Evolutionary conservation across 148 eudicot genomes (phyloP).

Genomic region (Cornus florida): DNA sequence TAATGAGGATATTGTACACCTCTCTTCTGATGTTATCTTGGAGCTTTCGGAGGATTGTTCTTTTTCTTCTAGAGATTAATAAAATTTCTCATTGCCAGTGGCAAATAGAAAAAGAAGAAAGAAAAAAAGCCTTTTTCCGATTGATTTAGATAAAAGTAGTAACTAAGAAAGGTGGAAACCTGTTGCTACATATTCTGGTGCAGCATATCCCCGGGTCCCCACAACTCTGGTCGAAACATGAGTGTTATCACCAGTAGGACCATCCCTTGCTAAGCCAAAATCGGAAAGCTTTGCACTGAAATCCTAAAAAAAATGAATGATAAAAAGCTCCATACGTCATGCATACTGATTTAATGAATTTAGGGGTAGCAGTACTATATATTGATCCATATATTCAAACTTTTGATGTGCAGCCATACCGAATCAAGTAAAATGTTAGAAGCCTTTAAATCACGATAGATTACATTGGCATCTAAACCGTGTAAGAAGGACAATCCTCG

Average conservation of each 20-base stretch:
- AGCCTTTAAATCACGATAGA: constrained; percentile 36
- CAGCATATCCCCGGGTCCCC: constrained; percentile 51
- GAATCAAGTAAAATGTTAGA: constrained; percentile 31
- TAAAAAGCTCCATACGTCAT: not conserved
- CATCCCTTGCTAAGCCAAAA: constrained; percentile 48
- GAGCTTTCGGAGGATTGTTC: too few relatives aligned
- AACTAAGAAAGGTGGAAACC: constrained; percentile 20
- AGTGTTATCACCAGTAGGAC: constrained; percentile 49
- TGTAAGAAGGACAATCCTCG: constrained; percentile 34
- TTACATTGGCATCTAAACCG: constrained; percentile 23
- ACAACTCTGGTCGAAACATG: constrained; percentile 50
- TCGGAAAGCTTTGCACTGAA: constrained; percentile 51
- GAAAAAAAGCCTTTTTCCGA: too few relatives aligned
- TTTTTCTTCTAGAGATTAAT: too few relatives aligned
- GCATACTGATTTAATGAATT: not conserved
- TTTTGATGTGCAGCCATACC: constrained; percentile 13
- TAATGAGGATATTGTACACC: too few relatives aligned
- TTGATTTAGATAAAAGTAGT: not conserved
- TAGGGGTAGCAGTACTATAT: not conserved
- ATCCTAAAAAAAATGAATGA: constrained; percentile 21
- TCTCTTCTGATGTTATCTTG: too few relatives aligned
- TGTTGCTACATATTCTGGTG: constrained; percentile 52
- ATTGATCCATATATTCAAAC: constrained; percentile 4
- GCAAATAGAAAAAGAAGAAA: too few relatives aligned
- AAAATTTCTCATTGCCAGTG: too few relatives aligned